Conservation (phyloP, 768 basidiomycete genomes). For the Coprinellus micaceus region DNA sequence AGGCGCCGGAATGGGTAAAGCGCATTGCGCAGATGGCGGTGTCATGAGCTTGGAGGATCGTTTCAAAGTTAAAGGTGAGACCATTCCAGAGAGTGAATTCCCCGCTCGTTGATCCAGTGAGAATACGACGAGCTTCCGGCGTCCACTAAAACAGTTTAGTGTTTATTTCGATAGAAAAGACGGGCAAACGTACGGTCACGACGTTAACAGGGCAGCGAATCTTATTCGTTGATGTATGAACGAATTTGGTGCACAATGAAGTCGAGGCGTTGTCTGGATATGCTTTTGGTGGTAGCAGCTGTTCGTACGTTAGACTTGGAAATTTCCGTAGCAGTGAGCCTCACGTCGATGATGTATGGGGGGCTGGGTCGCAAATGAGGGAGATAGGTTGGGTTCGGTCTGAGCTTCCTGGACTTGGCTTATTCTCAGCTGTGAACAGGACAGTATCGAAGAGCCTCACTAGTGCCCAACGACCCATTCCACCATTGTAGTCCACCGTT, state of each 20-base stretch:
- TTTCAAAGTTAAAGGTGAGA: slow-evolving; percentile 98
- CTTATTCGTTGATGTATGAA: slow-evolving; percentile 98
- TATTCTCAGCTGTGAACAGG: slow-evolving; percentile 9
- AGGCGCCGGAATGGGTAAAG: slow-evolving; percentile 92
- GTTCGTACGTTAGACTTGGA: slow-evolving; percentile 7
- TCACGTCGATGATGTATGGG: slow-evolving; percentile 86
- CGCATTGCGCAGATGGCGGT: slow-evolving; percentile 85
- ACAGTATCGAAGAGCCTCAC: slow-evolving; percentile 42
- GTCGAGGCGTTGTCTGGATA: slow-evolving; percentile 90
- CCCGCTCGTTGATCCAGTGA: slow-evolving; percentile 94
- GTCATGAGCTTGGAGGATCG: slow-evolving; percentile 98
- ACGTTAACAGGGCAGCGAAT: slow-evolving; percentile 96
- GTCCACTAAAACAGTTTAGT: slow-evolving; percentile 68
- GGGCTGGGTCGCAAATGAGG: slow-evolving; percentile 80
- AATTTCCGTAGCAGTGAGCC: slow-evolving; percentile 20
- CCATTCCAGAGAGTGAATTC: slow-evolving; percentile 99
- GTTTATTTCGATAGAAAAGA: not conserved
- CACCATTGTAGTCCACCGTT: slow-evolving; percentile 94
- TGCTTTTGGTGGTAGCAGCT: slow-evolving; percentile 93
- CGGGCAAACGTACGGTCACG: slow-evolving; percentile 70
- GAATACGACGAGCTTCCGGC: slow-evolving; percentile 87
- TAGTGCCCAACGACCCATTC: slow-evolving; percentile 79
- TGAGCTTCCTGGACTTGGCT: slow-evolving; percentile 65
- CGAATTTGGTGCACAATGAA: slow-evolving; percentile 93
- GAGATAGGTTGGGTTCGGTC: slow-evolving; percentile 73